These are phyloP conservation scores for Glaciozyma martinii DNA, from an alignment of 768 basidiomycete species.

Conservation along the genomic window DNA sequence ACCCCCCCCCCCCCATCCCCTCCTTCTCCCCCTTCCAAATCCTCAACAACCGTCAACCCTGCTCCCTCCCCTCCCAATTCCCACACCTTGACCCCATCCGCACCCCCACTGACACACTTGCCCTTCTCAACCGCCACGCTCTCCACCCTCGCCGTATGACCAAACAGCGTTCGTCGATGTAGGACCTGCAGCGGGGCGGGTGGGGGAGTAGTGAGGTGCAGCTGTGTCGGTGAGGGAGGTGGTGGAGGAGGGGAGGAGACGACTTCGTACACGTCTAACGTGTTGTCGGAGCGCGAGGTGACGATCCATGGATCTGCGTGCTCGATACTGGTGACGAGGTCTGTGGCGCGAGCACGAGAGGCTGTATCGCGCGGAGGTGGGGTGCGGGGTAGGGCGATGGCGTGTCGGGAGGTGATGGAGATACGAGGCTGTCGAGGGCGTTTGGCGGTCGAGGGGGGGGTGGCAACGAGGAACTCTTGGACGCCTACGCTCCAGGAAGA, in stretches of 20 bases:
- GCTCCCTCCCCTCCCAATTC: neutral
- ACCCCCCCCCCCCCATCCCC: neutral
- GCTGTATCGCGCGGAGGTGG: neutral
- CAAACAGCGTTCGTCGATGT: slow-evolving; percentile 20
- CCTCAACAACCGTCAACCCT: neutral
- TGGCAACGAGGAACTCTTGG: slow-evolving; percentile 15
- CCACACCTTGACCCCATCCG: slow-evolving; percentile 29
- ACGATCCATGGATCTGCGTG: slow-evolving; percentile 14
- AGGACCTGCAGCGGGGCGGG: neutral
- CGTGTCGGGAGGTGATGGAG: neutral
- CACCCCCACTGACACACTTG: slow-evolving; percentile 19
- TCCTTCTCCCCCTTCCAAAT: neutral
- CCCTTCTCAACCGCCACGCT: slow-evolving; percentile 12
- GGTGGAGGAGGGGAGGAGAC: neutral
- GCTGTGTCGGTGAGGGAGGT: neutral
- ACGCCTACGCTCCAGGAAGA: slow-evolving; percentile 20
- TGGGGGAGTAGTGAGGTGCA: too few species aligned
- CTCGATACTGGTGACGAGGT: slow-evolving; percentile 18
- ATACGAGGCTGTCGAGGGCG: neutral
- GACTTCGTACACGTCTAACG: slow-evolving; percentile 19
- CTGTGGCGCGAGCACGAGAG: neutral
- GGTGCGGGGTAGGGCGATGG: neutral
- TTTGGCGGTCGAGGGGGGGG: neutral
- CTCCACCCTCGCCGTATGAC: slow-evolving; percentile 21
- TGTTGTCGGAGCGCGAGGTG: slow-evolving; percentile 15